Evolutionary conservation across 1,284 basidiomycete genomes (phyloP).

Genomic region (Puccinia hordei): DNA sequence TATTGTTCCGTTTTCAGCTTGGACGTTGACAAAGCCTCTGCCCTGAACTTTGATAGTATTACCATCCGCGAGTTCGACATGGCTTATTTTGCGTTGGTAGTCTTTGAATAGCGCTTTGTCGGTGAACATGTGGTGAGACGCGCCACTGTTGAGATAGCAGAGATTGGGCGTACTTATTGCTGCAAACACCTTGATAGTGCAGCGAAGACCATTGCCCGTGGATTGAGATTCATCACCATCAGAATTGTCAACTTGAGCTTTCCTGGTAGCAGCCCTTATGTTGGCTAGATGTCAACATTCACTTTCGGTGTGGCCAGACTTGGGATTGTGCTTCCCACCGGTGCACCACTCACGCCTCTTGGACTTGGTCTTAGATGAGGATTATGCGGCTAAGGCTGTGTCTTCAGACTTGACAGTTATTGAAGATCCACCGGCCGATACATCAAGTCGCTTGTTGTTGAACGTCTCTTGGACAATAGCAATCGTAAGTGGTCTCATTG

Average conservation of each 20-base stretch:
- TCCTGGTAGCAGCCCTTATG: too few species aligned
- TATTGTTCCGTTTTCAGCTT: not conserved
- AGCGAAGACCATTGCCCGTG: not conserved
- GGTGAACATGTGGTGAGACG: constrained; percentile 4
- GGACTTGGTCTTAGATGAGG: not conserved
- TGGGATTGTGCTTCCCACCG: not conserved
- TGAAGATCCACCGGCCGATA: too few species aligned
- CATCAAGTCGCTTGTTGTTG: not conserved
- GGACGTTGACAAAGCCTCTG: not conserved
- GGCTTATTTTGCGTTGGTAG: not conserved
- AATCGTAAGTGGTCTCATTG: not conserved
- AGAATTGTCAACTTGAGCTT: not conserved
- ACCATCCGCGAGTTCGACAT: not conserved
- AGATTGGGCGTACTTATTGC: not conserved
- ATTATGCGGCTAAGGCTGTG: not conserved
- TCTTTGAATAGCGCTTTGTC: not conserved
- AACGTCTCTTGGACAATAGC: not conserved
- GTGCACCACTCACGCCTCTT: not conserved
- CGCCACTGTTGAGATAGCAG: too few species aligned
- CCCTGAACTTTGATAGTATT: not conserved
- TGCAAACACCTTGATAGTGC: not conserved
- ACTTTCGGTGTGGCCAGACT: not conserved
- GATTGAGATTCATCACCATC: not conserved
- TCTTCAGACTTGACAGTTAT: not conserved
- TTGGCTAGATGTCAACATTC: not conserved